A percentile compares a stretch with the other conserved stretches of the same genome.
Conservation (phyloP, 352 stramenopile species). For the Phytophthora sojae region DNA sequence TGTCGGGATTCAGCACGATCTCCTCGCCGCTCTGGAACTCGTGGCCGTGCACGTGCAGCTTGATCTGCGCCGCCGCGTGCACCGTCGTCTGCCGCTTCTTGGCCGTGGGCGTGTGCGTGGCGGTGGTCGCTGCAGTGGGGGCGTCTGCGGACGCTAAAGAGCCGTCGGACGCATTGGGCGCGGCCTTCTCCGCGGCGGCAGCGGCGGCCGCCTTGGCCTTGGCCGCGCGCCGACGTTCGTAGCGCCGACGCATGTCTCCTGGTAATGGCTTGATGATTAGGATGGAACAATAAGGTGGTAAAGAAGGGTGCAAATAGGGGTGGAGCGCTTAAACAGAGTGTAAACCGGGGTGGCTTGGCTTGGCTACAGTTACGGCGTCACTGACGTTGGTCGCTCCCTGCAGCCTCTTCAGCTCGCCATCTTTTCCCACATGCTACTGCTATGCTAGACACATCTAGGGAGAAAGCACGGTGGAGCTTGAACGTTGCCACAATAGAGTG, state of each 20-base stretch:
- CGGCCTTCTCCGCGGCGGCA: slow-evolving; percentile 11
- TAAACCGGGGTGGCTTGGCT: slow-evolving; percentile 8
- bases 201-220: slow-evolving; percentile 45
- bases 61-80: slow-evolving; percentile 68
- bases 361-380: slow-evolving; percentile 14
- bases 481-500: slow-evolving; percentile 5
- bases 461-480: background rate
- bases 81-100: slow-evolving; percentile 57
- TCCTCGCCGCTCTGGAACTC: slow-evolving; percentile 87
- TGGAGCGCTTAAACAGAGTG: background rate
- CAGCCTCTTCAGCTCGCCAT: slow-evolving; percentile 7
- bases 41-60: slow-evolving; percentile 83
- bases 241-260: slow-evolving; percentile 50
- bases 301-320: slow-evolving; percentile 1
- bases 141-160: slow-evolving; percentile 1
- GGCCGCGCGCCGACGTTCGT: slow-evolving; percentile 57
- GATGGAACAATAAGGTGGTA: background rate
- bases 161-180: background rate
- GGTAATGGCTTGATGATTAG: background rate
- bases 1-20: slow-evolving; percentile 84
- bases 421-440: slow-evolving; percentile 2
- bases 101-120: slow-evolving; percentile 13
- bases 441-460: slow-evolving; percentile 3
- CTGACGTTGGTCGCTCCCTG: background rate
- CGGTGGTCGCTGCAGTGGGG: slow-evolving; percentile 2